Evolutionary conservation across 75 land plant species (phyloP).

Genomic region (Pseudotsuga menziesii): DNA sequence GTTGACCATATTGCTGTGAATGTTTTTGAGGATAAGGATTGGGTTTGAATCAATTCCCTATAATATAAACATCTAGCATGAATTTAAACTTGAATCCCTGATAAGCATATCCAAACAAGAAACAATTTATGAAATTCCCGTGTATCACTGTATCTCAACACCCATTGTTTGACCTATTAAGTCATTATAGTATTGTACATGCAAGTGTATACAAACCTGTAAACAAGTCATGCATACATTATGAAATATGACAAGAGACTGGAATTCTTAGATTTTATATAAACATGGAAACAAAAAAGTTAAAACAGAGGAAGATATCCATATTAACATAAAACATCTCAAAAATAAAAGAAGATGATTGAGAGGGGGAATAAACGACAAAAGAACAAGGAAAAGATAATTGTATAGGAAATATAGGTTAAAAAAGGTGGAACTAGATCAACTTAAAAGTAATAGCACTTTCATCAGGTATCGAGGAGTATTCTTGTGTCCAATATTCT

Average conservation of each 20-base stretch:
- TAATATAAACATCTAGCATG: neutral
- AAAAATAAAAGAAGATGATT: neutral
- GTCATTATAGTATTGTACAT: no score
- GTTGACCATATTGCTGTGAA: constrained; percentile 18
- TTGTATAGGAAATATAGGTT: neutral
- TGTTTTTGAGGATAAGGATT: constrained; percentile 15
- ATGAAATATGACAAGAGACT: no score
- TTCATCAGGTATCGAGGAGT: no score
- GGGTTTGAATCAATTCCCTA: constrained; percentile 4
- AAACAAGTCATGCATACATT: no score
- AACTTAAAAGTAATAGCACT: no score
- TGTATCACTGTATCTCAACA: neutral
- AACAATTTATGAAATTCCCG: neutral
- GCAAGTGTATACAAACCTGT: no score
- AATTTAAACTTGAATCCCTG: neutral
- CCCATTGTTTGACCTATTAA: no score
- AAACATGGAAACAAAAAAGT: no score
- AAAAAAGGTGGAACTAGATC: neutral
- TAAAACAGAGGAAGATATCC: neutral
- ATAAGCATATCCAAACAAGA: neutral
- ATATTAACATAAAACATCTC: neutral
- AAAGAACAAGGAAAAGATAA: neutral
- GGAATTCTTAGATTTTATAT: no score
- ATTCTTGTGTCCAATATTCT: no score
- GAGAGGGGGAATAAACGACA: neutral